A percentile compares a stretch with the other conserved stretches of the same genome.
phyloP scores from a whole-genome alignment of 2,329 filamentous ascomycete genomes.

The Fusarium abutilonis region DNA sequence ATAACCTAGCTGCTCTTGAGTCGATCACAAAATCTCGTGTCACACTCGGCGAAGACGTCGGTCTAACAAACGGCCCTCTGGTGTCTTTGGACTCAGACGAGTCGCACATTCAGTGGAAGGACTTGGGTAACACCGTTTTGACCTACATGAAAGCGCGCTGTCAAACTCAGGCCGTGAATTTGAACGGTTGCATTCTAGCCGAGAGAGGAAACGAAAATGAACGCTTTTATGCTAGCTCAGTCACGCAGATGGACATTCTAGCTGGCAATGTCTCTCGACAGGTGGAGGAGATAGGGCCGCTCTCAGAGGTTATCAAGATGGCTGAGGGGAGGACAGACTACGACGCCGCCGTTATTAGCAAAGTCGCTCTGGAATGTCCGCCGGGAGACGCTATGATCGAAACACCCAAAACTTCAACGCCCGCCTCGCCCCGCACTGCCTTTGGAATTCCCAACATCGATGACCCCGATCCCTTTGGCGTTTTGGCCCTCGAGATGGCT shows the following conservation, averaged over 20 bases:
- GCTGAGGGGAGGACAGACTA: slow-evolving; percentile 85
- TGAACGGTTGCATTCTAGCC: slow-evolving; percentile 66
- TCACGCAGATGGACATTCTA: slow-evolving; percentile 66
- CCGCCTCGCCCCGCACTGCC: slow-evolving; percentile 54
- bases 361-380: slow-evolving; percentile 71
- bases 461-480: slow-evolving; percentile 92
- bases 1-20: slow-evolving; percentile 83
- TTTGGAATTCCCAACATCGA: slow-evolving; percentile 84
- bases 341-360: slow-evolving; percentile 73
- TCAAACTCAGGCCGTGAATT: slow-evolving; percentile 63
- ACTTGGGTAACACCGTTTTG: slow-evolving; percentile 64
- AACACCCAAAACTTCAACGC: slow-evolving; percentile 52
- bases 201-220: slow-evolving; percentile 69
- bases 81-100: slow-evolving; percentile 64
- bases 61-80: slow-evolving; percentile 79
- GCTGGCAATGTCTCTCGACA: slow-evolving; percentile 66
- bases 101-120: slow-evolving; percentile 61
- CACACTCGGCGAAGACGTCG: slow-evolving; percentile 84
- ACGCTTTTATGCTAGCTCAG: slow-evolving; percentile 62
- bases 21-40: slow-evolving; percentile 82
- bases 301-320: slow-evolving; percentile 86
- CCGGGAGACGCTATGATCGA: slow-evolving; percentile 77
- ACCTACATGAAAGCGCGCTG: slow-evolving; percentile 69
- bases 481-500: slow-evolving; percentile 88
- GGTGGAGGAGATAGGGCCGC: slow-evolving; percentile 63